phyloP scores from a whole-genome alignment of 768 basidiomycete genomes.

The Leucocoprinus leucothites region DNA sequence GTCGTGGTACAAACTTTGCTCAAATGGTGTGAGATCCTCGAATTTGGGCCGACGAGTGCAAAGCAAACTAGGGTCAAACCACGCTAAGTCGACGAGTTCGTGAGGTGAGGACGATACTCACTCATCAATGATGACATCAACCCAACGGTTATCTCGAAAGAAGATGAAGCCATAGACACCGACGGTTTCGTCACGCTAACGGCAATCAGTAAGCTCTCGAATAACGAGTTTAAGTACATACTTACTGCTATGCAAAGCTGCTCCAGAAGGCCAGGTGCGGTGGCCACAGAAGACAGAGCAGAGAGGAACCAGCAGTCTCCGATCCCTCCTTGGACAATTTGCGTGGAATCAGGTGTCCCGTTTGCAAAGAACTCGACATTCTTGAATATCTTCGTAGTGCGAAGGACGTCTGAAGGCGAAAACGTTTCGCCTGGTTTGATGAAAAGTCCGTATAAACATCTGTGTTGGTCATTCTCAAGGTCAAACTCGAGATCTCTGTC shows the following conservation, averaged over 20 bases:
- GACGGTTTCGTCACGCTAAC: constrained; percentile 39
- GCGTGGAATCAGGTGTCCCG: constrained; percentile 35
- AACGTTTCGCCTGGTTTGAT: constrained; percentile 16
- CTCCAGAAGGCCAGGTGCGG: constrained; percentile 38
- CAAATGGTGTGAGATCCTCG: constrained; percentile 38
- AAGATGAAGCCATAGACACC: constrained; percentile 54
- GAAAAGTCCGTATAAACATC: constrained; percentile 36
- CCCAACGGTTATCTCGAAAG: constrained; percentile 42
- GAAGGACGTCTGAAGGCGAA: constrained; percentile 23
- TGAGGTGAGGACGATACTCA: constrained; percentile 21
- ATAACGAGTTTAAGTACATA: neutral
- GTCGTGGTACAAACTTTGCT: constrained; percentile 46
- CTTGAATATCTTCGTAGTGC: constrained; percentile 51
- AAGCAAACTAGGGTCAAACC: constrained; percentile 34
- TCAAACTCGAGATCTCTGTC: constrained; percentile 58
- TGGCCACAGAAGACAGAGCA: constrained; percentile 44
- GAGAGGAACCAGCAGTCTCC: constrained; percentile 57
- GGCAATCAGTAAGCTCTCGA: neutral
- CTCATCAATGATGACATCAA: constrained; percentile 56
- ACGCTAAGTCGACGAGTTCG: neutral
- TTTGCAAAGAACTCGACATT: constrained; percentile 46
- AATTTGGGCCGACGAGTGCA: constrained; percentile 48
- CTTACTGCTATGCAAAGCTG: constrained; percentile 43
- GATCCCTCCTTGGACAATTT: constrained; percentile 46
- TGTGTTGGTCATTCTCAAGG: constrained; percentile 47